Base-by-base conservation (phyloP, 2,329 filamentous ascomycete species). In the Teratosphaeriaceae sp. region DNA sequence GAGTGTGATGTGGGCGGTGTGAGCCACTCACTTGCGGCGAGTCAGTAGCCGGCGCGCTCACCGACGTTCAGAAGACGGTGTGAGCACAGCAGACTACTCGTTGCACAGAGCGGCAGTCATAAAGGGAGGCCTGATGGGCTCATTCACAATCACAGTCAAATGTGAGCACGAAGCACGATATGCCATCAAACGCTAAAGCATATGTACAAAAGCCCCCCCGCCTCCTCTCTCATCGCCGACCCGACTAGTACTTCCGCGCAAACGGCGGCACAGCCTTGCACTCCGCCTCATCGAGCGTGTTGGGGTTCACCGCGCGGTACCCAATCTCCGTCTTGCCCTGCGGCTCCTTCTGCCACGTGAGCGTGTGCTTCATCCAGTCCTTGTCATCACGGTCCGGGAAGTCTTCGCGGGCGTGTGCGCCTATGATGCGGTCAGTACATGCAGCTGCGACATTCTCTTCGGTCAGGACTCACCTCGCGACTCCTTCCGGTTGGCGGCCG, bases 281-380 rank as follows among this genome's bases (percentile, higher is more conserved):
- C 78, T 98, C 92, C 59, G 78, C 82, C 79, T 94, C 89, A 61
- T 97, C 92, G 56, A 98, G 74, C 20, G 92, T 97, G 50, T 78
- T 82, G 55, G 75, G 76, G 50, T 85, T 84, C 49, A 98, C 92
- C 52, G 76, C 74, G 67, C 92, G 80, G 79, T 97, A 97, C 50
- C 79, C 75, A 51, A 97, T 75, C 49, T 97, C 84, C 43, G 92
- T 80, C 72, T 88, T 80, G 63, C 84, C 85, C 61, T 97, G 90
- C 24, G 89, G 86, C 64, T 82, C 67, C 83, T 88, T 94, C 78
- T 98, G 92, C 84, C 84, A 98, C 54, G 84, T 88, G 49, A 98
- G 79, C 35, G 88, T 94, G 79, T 98, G 92, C 83, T 97, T 97
- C 90, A 96, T 96, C 90, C 90, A 97, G 68, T 94, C 84, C 69